These are phyloP conservation scores for Lumnitzera littorea DNA, from an alignment of 345 rosid genomes.

Conservation along the genomic window DNA sequence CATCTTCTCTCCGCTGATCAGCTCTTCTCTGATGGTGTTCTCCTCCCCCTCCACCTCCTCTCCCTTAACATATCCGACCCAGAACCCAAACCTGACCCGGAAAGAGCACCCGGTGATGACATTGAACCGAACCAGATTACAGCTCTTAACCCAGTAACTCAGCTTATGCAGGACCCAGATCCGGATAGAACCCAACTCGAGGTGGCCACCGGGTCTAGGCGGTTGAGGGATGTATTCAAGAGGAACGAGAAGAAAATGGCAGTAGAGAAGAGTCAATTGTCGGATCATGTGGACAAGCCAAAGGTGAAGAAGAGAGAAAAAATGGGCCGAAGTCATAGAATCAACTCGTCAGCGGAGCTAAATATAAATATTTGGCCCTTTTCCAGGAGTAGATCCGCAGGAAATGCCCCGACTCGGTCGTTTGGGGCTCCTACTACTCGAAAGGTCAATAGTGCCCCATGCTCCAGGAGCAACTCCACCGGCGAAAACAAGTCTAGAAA, in stretches of 20 bases:
- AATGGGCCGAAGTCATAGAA: conserved; percentile 9
- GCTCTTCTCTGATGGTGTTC: conserved; percentile 38
- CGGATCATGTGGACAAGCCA: conserved; percentile 10
- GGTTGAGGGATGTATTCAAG: conserved; percentile 49
- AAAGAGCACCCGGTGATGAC: too few relatives aligned
- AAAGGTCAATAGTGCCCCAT: conserved; percentile 64
- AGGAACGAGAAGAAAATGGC: conserved; percentile 26
- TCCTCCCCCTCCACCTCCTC: conserved; percentile 40
- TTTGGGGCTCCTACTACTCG: conserved; percentile 30
- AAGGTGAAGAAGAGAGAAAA: conserved; percentile 27
- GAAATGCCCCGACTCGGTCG: conserved; percentile 39
- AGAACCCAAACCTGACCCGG: not conserved
- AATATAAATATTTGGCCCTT: conserved; percentile 71
- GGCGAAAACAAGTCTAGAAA: conserved; percentile 43
- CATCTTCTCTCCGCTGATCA: conserved; percentile 25
- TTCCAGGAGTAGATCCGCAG: conserved; percentile 64
- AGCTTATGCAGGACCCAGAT: not conserved
- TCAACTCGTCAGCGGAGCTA: conserved; percentile 35
- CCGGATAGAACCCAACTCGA: conserved; percentile 1
- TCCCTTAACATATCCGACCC: conserved; percentile 1
- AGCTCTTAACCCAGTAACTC: not conserved
- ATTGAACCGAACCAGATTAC: too few relatives aligned
- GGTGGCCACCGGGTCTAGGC: conserved; percentile 31
- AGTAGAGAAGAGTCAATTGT: too few relatives aligned
- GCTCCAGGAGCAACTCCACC: conserved; percentile 57